Base-by-base conservation (phyloP, 306 rosid genomes). In the Purshia tridentata region DNA sequence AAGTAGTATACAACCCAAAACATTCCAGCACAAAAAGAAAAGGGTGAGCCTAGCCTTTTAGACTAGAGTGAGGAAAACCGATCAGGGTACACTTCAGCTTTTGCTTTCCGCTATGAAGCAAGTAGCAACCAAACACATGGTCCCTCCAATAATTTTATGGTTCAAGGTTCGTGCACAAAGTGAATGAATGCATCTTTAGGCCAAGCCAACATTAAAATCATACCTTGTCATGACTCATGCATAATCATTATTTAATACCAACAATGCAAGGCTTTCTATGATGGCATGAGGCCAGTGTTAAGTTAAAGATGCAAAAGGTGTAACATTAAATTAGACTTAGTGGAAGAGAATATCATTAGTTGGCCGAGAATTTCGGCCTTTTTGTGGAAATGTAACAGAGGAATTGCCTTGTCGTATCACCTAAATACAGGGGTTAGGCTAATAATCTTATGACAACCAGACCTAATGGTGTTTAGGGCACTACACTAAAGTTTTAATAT, bases 41-140 rank as follows among this genome's bases (percentile, higher is more conserved):
- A 56, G 69, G 20, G 22, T 13, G 41, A 46, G 10, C 11, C 39
- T 18, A 60, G 62, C 57, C 45, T 61, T 67, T 6, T 65, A 52
- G 63, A 77, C 19, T 8, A 72, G 65, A 75, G 58, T 53, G 79
- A 64, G 41, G 58, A 50, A 67, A 79, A 77, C 66, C 18, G 78
- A 70, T 66, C 20, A 61, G 52, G 67, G 71, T 74, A 42, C 19
- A 44, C 19, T 14, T 47, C 46, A 44, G 67, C 76, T 83, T 83
- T 77, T 82, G 79, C 88, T 86, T 85, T 86, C 90, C 84, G 90
- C 88, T 65, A 77, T 69, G 73, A 71, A 77, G 81, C 78, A 78
- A 77, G 73, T 67, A 77, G 81, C 78, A 78, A 77, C 78, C 67
- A 76, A 44, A 80, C 48, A 66, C 50, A 80, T 64, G 81, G 77